Evolutionary conservation across 148 eudicot species (phyloP), one percentile per base, ranked within the genome.

Genomic region (Drosera capensis): DNA sequence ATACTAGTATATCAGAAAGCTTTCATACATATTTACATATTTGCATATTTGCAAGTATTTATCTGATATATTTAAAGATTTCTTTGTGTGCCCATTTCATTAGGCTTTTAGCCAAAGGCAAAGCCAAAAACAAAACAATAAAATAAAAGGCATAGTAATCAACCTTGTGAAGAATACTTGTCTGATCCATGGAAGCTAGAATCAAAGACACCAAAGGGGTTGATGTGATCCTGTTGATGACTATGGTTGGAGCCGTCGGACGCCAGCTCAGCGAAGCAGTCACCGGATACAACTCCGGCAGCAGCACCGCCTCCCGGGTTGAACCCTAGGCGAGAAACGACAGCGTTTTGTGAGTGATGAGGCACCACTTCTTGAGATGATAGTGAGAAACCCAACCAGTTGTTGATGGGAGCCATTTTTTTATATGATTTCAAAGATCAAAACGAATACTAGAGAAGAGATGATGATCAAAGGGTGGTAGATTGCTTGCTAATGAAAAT

Each of bases 181-280:
- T 28, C 51, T 16, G 25, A 29, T 40, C 70, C 57, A 61, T 69
- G 65, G 71, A 80, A 86, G 14, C n/a, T n/a, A n/a, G 80, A 70
- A 56, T 86, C 78, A 29, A 86, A 64, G 54, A 86, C 46, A 24
- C 76, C 82, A 61, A 77, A 85, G 40, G 80, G 61, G 30, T 68
- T 68, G 0, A 66, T 68, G 46, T 75, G 63, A 23, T 74, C n/a
- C n/a, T n/a, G 38, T 9, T 28, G 65, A 15, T 46, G 23, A 40
- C 1, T 12, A 7, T 56, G 44, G 24, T 50, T 21, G 9, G 72
- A 62, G 47, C 40, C 45, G 37, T 49, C 58, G 12, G 74, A 42
- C 17, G 68, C 39, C 30, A 71, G 68, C 64, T 68, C 82, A 48
- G 64, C 54, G 20, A 66, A 75, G 50, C 73, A 67, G 16, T 70